A percentile compares a stretch with the other conserved stretches of the same genome.
Conservation (phyloP, 148 eudicot species). For the Vaccinium corymbosum region DNA sequence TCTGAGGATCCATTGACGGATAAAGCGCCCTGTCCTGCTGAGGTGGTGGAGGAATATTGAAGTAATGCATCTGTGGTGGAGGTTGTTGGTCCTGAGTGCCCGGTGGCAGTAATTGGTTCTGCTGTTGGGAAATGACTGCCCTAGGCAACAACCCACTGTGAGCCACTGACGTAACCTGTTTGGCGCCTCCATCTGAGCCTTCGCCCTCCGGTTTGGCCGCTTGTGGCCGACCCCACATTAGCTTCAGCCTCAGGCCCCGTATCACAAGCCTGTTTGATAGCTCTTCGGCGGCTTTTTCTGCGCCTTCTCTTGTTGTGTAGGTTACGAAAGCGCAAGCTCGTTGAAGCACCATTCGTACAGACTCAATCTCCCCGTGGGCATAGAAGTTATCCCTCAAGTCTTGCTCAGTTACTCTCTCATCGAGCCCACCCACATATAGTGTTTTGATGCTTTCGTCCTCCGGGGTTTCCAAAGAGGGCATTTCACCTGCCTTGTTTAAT, state of each 20-base stretch:
- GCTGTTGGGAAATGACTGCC: conserved; percentile 87
- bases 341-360: conserved; percentile 73
- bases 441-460: conserved; percentile 92
- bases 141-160: conserved; percentile 92
- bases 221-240: conserved; percentile 94
- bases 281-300: conserved; percentile 94
- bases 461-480: conserved; percentile 82
- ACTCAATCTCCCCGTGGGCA: conserved; percentile 95
- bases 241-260: conserved; percentile 78
- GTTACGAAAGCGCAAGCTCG: conserved; percentile 94
- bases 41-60: conserved; percentile 67
- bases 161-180: conserved; percentile 52
- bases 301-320: conserved; percentile 93
- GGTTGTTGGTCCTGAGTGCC: conserved; percentile 57
- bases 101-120: conserved; percentile 61
- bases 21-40: conserved; percentile 61
- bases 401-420: conserved; percentile 78
- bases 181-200: conserved; percentile 48
- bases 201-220: conserved; percentile 66
- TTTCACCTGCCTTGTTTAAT: conserved; percentile 87
- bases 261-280: conserved; percentile 89
- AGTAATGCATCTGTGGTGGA: conserved; percentile 57
- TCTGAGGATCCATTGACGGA: conserved; percentile 97
- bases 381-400: conserved; percentile 86
- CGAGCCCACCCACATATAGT: conserved; percentile 87